Base-by-base conservation (phyloP, 176 grass and related monocot genomes). In the Raddia distichophylla region DNA sequence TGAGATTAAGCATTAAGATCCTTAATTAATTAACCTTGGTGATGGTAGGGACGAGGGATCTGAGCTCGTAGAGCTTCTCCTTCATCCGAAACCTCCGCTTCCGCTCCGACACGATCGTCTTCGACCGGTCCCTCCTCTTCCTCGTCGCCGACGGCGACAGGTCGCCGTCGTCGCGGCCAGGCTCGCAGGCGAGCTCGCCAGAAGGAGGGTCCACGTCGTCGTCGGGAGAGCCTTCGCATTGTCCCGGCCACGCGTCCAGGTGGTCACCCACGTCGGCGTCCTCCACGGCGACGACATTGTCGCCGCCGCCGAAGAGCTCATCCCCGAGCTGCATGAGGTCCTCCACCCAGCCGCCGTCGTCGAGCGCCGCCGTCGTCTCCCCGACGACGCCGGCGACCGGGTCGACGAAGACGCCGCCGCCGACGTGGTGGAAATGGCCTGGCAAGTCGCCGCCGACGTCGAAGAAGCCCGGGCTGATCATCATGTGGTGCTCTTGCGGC, bases 1-100 rank as follows among this genome's bases (percentile, higher is more conserved):
- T 40, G 4, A 40, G 37, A 40, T 40, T 5, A 3, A 1, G 3
- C 37, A 40, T 2, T 2, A 5, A 2, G 3, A 1, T 40, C 1
- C 37, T 40, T 27, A 27, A 5, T 5, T 40, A 40, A 40, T 40
- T 40, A 40, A 86, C 94, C 92, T 99, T 99, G 2, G 93, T 95
- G 44, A 99, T 99, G 72, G 93, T 99, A 6, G 96, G 93, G 83
- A 99, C 96, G 51, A 99, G 82, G 5, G 96, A 72, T 8, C 96
- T 83, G 10, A 99, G 87, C 82, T 99, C 93, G 75, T 95, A 99
- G 76, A 99, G 93, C 76, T 62, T 95, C 89, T 99, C 96, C 85
- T 95, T 95, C 96, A 99, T 95, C 14, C 91, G 79, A 85, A 91
- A 85, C 76, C 96, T 90, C 46, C 96, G 48, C 81, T 88, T 93